Percentiles rank a stretch among this genome's conserved stretches.
Conservation (phyloP, 2,329 filamentous ascomycete species). For the Chrysoporthe cubensis region DNA sequence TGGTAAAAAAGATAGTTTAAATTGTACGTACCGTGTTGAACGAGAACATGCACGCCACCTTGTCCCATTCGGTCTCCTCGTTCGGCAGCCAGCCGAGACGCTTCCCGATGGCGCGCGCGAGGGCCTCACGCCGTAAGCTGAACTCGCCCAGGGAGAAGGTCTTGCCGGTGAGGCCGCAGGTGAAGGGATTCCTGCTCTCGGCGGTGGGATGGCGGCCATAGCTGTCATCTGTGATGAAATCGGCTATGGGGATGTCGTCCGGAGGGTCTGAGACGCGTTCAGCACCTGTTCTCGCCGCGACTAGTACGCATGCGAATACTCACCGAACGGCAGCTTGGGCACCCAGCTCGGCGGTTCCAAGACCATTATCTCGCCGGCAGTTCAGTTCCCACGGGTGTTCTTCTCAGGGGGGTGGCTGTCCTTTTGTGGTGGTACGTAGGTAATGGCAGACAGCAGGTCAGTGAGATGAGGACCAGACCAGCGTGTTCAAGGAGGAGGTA, state of each 20-base stretch:
- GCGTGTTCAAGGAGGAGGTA: background rate
- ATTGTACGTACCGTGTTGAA: slow-evolving; percentile 69
- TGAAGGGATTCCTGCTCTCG: slow-evolving; percentile 71
- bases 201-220: slow-evolving; percentile 68
- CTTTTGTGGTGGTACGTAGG: too few species aligned
- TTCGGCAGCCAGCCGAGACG: slow-evolving; percentile 74
- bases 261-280: slow-evolving; percentile 55
- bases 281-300: slow-evolving; percentile 17
- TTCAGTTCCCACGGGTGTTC: background rate
- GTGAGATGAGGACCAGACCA: background rate
- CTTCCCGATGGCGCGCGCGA: slow-evolving; percentile 71
- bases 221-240: slow-evolving; percentile 77
- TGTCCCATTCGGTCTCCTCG: slow-evolving; percentile 77
- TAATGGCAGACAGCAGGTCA: background rate
- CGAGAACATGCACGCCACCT: slow-evolving; percentile 77
- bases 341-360: slow-evolving; percentile 67
- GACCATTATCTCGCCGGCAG: slow-evolving; percentile 44
- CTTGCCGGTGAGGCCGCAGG: slow-evolving; percentile 74
- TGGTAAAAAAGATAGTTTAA: background rate
- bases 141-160: slow-evolving; percentile 67
- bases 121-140: slow-evolving; percentile 65
- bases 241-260: slow-evolving; percentile 72
- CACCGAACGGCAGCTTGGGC: slow-evolving; percentile 61
- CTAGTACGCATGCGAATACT: slow-evolving; percentile 29
- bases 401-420: too few species aligned